phyloP scores from a whole-genome alignment of 768 basidiomycete species.

The Termitomyces sp. region DNA sequence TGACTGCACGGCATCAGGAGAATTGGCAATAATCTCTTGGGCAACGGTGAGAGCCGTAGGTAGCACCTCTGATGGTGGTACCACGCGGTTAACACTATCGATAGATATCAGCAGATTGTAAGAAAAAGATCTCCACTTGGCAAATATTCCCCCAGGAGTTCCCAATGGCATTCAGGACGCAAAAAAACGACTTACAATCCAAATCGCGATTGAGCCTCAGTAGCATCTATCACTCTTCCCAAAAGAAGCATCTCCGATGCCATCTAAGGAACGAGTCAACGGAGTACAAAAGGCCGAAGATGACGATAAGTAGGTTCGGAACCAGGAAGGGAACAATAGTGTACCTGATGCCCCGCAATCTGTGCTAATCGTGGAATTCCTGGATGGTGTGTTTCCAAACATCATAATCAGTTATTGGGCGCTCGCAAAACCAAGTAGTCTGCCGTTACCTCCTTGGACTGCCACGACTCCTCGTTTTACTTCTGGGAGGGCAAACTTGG shows the following conservation, averaged over 20 bases:
- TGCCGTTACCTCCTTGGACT: constrained; percentile 56
- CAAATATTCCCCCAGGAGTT: too few relatives aligned
- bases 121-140: not conserved
- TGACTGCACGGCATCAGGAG: constrained; percentile 76
- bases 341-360: constrained; percentile 74
- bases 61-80: constrained; percentile 52
- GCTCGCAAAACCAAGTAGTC: not conserved
- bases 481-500: constrained; percentile 73
- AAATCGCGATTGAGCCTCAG: constrained; percentile 65
- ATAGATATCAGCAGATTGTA: not conserved
- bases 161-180: not conserved
- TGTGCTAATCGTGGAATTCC: constrained; percentile 67
- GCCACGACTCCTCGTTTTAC: constrained; percentile 77
- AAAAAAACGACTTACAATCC: constrained; percentile 57
- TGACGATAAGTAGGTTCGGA: not conserved
- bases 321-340: constrained; percentile 8
- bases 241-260: constrained; percentile 76
- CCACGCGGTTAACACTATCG: constrained; percentile 67
- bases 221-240: constrained; percentile 64
- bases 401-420: not conserved
- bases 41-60: constrained; percentile 62
- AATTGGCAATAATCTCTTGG: constrained; percentile 54
- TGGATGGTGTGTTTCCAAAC: constrained; percentile 21
- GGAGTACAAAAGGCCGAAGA: not conserved
- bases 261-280: constrained; percentile 34